phyloP scores from a whole-genome alignment of 2,329 filamentous ascomycete genomes.

The Pseudogymnoascus sp. region DNA sequence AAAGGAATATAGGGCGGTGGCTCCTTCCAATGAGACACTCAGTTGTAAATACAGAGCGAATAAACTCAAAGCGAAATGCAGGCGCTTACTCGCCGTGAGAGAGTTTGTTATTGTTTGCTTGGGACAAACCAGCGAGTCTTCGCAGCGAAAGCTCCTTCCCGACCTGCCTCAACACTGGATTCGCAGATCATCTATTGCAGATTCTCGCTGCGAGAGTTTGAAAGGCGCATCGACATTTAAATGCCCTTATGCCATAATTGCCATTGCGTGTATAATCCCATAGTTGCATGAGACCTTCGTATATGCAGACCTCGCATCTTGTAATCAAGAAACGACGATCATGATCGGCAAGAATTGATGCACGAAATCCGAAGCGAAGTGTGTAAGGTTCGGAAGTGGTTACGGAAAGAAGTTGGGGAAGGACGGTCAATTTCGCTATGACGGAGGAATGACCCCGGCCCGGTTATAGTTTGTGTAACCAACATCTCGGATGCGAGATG shows the following conservation, averaged over 20 bases:
- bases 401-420: background rate
- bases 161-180: background rate
- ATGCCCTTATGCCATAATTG: background rate
- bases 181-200: background rate
- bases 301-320: background rate
- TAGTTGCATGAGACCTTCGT: background rate
- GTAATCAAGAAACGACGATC: background rate
- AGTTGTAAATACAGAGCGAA: background rate
- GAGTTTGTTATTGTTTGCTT: background rate
- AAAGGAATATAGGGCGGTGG: background rate
- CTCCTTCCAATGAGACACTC: background rate
- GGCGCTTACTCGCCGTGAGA: background rate
- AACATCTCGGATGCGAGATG: background rate
- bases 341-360: background rate
- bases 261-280: background rate
- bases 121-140: background rate
- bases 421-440: background rate
- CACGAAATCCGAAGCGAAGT: background rate
- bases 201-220: background rate
- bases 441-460: too few relatives aligned
- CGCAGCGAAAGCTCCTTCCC: background rate
- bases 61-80: background rate
- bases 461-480: background rate
- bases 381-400: background rate
- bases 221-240: background rate